phyloP scores from a whole-genome alignment of 495 filamentous ascomycete genomes.

The Ramalina peruviana region DNA sequence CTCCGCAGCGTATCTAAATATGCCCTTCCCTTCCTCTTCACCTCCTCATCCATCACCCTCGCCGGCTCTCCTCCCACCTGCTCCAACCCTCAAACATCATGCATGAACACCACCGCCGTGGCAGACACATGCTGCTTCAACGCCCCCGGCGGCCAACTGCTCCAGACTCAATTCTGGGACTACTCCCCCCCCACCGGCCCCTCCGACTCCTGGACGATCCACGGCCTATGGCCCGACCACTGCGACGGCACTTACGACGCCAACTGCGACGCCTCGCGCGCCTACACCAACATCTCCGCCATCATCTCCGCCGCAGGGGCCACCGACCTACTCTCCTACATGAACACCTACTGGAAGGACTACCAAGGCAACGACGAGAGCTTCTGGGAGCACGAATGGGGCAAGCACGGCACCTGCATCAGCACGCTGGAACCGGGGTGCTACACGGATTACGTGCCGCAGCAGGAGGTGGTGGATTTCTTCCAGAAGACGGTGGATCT shows the following conservation, averaged over 20 bases:
- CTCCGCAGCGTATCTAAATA: neutral
- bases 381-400: slow-evolving; percentile 81
- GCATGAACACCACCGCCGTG: slow-evolving; percentile 39
- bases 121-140: slow-evolving; percentile 72
- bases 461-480: slow-evolving; percentile 47
- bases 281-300: slow-evolving; percentile 55
- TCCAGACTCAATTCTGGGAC: slow-evolving; percentile 87
- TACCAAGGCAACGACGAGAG: slow-evolving; percentile 47
- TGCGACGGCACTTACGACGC: slow-evolving; percentile 70
- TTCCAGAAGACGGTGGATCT: slow-evolving; percentile 43
- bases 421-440: slow-evolving; percentile 54
- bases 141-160: slow-evolving; percentile 59
- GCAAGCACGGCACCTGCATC: slow-evolving; percentile 59
- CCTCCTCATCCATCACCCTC: slow-evolving; percentile 1
- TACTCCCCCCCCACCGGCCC: slow-evolving; percentile 53
- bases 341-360: slow-evolving; percentile 70
- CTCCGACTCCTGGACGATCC: slow-evolving; percentile 70
- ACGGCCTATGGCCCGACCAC: slow-evolving; percentile 83
- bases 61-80: slow-evolving; percentile 25
- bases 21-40: slow-evolving; percentile 1
- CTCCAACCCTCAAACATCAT: slow-evolving; percentile 39
- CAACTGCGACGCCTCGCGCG: slow-evolving; percentile 53
- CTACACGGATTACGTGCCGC: slow-evolving; percentile 40
- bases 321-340: slow-evolving; percentile 49
- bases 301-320: slow-evolving; percentile 50